phyloP scores from a whole-genome alignment of 306 rosid species.

The Nissolia schottii region DNA sequence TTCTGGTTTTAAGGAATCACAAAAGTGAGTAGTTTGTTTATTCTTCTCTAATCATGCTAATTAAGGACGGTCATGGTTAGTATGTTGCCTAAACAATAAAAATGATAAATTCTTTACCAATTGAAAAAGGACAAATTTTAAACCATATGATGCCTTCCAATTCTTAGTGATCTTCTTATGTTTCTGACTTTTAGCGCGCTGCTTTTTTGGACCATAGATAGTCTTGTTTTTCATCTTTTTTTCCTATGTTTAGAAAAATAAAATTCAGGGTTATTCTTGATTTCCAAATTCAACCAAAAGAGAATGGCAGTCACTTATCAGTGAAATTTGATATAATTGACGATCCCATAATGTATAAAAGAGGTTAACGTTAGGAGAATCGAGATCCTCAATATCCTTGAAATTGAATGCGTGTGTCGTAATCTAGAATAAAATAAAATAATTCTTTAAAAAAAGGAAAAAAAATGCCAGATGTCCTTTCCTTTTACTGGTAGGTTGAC shows the following conservation, averaged over 20 bases:
- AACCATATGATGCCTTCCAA: background rate
- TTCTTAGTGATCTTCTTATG: background rate
- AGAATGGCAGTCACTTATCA: background rate
- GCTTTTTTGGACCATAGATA: no score
- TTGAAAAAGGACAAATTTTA: background rate
- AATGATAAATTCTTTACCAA: background rate
- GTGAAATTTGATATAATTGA: background rate
- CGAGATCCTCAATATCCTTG: background rate
- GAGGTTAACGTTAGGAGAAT: background rate
- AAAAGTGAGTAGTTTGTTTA: constrained; percentile 1
- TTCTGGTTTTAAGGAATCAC: background rate
- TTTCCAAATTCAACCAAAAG: background rate
- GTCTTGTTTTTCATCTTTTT: background rate
- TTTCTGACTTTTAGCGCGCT: background rate
- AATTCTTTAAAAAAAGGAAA: no score
- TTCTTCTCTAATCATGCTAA: background rate
- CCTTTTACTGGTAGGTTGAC: constrained; percentile 20
- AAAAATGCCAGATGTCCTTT: constrained; percentile 21
- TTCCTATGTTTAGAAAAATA: background rate
- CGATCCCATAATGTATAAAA: background rate
- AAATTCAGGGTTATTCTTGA: background rate
- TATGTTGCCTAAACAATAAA: background rate
- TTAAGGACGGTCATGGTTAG: background rate
- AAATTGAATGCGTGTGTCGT: background rate
- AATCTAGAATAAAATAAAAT: no score